Evolutionary conservation across 2,329 filamentous ascomycete species (phyloP), one percentile per base, ranked within the genome.

Genomic region (Fusarium hostae): DNA sequence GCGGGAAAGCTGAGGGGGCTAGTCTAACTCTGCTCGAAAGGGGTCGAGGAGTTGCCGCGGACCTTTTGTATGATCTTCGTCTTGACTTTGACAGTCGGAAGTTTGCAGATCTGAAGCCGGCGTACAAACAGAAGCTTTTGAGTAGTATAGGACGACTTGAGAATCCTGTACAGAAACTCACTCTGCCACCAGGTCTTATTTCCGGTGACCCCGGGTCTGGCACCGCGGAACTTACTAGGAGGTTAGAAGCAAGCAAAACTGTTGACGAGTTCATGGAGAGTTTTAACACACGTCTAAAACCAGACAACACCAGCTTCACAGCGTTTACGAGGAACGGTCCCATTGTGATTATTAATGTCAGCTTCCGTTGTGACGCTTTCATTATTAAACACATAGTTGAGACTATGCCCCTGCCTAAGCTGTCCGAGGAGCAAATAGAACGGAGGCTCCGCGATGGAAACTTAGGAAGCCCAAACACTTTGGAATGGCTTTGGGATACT

Each of bases 181-280:
- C 26, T 26, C 26, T 32, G 12, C 4, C 8, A 12, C 18, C 28
- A 8, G 20, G 7, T 5, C 16, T 1, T 9, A 0, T 3, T 10
- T 9, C 32, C 1, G 48, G 26, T 15, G 16, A 4, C 0, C 4
- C 0, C 0, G 4, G 4, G 12, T 35, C 30, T 6, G 40, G 30
- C 1, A 24, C 35, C 1, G 24, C 15, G 8, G 30, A 35, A 12
- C 30, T 59, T n/a, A 7, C 48, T 3, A 28, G n/a, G 0, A 35
- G 47, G 1, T 4, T 59, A 11, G 20, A 26, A 5, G 57, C 57
- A 0, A 56, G 57, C 1, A 59, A 34, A 6, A 35, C n/a, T 15
- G 20, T 59, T 0, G 30, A 56, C 8, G 47, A 56, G 0, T 55
- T 56, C 20, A 32, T 55, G 30, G 10, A 43, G 6, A 41, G 2